These are phyloP conservation scores for Globisporangium paroecandrum DNA, from an alignment of 352 stramenopile species.

Conservation along the genomic window DNA sequence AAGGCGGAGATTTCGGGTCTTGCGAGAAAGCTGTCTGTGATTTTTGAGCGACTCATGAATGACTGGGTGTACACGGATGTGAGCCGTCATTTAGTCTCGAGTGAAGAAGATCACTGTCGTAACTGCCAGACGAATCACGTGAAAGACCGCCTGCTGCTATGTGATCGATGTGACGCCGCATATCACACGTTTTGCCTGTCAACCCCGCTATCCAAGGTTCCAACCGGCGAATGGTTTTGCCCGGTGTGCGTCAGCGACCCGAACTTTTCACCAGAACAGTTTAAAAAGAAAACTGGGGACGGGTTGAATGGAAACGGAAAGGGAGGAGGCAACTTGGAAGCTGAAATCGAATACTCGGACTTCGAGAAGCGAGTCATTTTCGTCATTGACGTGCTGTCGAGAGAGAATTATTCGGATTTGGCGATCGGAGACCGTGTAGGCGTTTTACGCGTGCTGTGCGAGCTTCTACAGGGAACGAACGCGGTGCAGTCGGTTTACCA, in stretches of 20 bases:
- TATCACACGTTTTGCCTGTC: slow-evolving; percentile 82
- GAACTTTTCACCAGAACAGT: slow-evolving; percentile 48
- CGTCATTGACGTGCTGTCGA: slow-evolving; percentile 62
- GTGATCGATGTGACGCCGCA: slow-evolving; percentile 78
- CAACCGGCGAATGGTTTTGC: slow-evolving; percentile 76
- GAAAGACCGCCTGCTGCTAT: slow-evolving; percentile 62
- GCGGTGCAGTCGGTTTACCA: slow-evolving; percentile 61
- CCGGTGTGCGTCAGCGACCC: slow-evolving; percentile 53
- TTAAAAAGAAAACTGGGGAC: slow-evolving; percentile 41
- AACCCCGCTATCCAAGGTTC: slow-evolving; percentile 52
- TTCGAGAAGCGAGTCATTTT: slow-evolving; percentile 60
- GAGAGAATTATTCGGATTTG: slow-evolving; percentile 64
- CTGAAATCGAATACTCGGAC: slow-evolving; percentile 45
- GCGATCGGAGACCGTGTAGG: slow-evolving; percentile 48
- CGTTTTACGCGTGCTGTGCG: slow-evolving; percentile 59
- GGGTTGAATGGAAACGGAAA: slow-evolving; percentile 19
- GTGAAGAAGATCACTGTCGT: slow-evolving; percentile 77
- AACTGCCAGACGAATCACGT: slow-evolving; percentile 71
- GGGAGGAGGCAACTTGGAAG: slow-evolving; percentile 18
- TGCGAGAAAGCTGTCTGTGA: slow-evolving; percentile 67
- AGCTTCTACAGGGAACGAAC: slow-evolving; percentile 54
- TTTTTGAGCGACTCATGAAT: slow-evolving; percentile 79
- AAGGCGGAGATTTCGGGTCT: slow-evolving; percentile 78
- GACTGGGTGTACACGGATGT: slow-evolving; percentile 70
- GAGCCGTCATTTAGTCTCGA: slow-evolving; percentile 49